Evolutionary conservation across 1,139 yeast genomes (phyloP).

Genomic region (Nematodospora anomalae): DNA sequence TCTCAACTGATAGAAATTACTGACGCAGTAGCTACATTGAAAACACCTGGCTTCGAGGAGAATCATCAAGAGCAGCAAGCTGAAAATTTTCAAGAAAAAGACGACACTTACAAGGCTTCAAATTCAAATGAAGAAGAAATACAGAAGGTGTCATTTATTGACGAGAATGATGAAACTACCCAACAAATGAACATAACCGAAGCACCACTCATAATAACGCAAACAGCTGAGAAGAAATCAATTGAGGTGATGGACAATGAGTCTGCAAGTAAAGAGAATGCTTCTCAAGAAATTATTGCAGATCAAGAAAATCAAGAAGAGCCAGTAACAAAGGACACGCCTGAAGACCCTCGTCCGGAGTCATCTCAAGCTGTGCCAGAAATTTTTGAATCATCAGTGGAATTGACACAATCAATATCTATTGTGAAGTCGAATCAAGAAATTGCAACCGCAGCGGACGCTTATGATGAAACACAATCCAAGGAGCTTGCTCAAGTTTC

Average conservation of each 20-base stretch:
- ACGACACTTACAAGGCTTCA: too few relatives aligned
- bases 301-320: neutral
- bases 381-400: constrained; percentile 1
- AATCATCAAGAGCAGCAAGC: too few relatives aligned
- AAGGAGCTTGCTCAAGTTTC: too few relatives aligned
- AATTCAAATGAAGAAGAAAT: neutral
- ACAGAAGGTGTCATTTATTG: neutral
- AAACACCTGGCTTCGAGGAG: too few relatives aligned
- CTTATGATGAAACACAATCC: neutral
- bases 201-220: neutral
- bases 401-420: constrained; percentile 6
- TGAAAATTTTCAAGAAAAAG: too few relatives aligned
- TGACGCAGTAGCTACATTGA: too few relatives aligned
- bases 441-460: neutral
- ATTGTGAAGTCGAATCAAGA: neutral
- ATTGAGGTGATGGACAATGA: too few relatives aligned
- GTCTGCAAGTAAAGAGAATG: too few relatives aligned
- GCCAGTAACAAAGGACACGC: too few relatives aligned
- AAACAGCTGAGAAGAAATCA: too few relatives aligned
- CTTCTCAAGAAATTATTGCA: too few relatives aligned
- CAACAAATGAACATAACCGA: neutral
- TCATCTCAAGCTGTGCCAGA: neutral
- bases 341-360: too few relatives aligned
- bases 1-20: neutral
- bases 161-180: neutral